These are phyloP conservation scores for Mangifera indica DNA, from an alignment of 345 rosid genomes.

Conservation along the genomic window DNA sequence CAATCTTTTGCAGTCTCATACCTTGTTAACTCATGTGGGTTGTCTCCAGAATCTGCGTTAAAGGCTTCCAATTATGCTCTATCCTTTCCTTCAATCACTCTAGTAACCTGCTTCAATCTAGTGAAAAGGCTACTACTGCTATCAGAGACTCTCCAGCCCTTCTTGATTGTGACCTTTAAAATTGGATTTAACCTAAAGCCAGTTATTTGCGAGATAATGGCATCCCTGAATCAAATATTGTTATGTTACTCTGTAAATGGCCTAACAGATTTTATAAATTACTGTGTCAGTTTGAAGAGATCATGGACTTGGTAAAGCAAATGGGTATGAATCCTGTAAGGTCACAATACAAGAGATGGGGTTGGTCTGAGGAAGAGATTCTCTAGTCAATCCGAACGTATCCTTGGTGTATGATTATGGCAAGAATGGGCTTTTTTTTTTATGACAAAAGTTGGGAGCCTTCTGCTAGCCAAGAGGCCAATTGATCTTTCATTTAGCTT, in stretches of 20 bases:
- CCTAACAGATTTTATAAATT: background rate
- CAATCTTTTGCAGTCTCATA: conserved; percentile 28
- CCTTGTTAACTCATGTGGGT: conserved; percentile 19
- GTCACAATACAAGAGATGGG: too few species aligned
- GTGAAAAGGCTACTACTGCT: background rate
- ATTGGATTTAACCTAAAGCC: background rate
- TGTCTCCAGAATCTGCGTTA: conserved; percentile 18
- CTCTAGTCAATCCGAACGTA: too few species aligned
- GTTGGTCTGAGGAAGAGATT: too few species aligned
- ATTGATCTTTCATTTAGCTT: too few species aligned
- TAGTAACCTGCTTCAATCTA: too few species aligned
- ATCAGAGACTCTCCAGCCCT: background rate
- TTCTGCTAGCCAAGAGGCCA: too few species aligned
- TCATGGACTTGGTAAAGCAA: conserved; percentile 23
- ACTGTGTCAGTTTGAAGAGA: background rate
- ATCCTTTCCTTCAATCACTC: too few species aligned
- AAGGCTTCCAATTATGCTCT: background rate
- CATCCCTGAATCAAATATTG: conserved; percentile 14
- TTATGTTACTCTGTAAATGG: background rate
- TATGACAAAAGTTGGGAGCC: too few species aligned
- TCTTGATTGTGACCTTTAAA: background rate
- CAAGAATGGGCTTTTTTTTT: too few species aligned
- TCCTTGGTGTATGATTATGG: too few species aligned
- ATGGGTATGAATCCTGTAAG: conserved; percentile 29
- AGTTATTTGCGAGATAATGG: conserved; percentile 13